phyloP scores from a whole-genome alignment of 202 grass and related monocot genomes.

The Schoenoplectus tabernaemontani region DNA sequence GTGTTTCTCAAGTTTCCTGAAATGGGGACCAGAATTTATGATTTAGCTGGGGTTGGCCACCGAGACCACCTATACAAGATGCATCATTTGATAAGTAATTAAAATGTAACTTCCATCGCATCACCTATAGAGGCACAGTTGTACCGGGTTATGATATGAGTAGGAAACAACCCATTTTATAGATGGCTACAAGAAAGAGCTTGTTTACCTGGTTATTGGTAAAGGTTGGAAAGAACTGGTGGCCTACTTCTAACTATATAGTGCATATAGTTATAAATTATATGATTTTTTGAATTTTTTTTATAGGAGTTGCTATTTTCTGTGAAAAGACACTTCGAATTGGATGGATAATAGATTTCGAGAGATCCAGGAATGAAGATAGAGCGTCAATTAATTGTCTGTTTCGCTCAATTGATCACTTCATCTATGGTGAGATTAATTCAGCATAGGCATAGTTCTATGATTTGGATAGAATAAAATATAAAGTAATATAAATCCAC shows the following conservation, averaged over 20 bases:
- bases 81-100: too few species aligned
- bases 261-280: neutral
- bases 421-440: too few species aligned
- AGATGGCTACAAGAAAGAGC: neutral
- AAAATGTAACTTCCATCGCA: neutral
- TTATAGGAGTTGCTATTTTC: neutral
- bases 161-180: neutral
- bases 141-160: neutral
- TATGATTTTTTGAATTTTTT: too few species aligned
- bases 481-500: too few species aligned
- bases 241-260: neutral
- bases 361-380: too few species aligned
- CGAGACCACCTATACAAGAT: neutral
- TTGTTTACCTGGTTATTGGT: constrained; percentile 6
- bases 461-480: too few species aligned
- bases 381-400: too few species aligned
- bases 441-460: too few species aligned
- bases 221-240: constrained; percentile 22
- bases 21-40: neutral
- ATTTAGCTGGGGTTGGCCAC: constrained; percentile 21
- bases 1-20: neutral
- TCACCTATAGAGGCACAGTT: neutral
- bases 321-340: neutral
- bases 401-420: too few species aligned
- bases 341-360: too few species aligned